Conservation (phyloP, 2,329 filamentous ascomycete genomes). For the Beauveria varroae region DNA sequence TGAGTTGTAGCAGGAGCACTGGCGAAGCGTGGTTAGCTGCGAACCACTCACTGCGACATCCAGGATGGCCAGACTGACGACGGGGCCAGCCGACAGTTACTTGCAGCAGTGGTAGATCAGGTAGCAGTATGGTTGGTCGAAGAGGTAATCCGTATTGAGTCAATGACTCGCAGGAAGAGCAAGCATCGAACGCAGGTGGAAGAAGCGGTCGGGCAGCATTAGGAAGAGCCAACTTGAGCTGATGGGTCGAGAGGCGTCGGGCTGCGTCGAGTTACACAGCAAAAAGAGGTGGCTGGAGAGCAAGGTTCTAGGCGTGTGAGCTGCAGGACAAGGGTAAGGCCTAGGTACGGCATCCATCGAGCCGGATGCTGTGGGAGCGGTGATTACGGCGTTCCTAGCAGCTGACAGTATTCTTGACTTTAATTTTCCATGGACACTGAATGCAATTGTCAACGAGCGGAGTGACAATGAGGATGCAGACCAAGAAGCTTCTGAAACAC, state of each 20-base stretch:
- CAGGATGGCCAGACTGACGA: background rate
- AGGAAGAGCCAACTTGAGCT: background rate
- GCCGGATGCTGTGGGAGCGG: slow-evolving; percentile 1
- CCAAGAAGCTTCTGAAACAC: background rate
- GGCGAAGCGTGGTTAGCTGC: slow-evolving; percentile 1
- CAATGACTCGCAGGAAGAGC: slow-evolving; percentile 7
- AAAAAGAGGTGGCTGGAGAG: slow-evolving; percentile 9
- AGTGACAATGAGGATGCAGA: background rate
- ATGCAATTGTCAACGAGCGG: background rate
- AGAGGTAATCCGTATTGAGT: background rate
- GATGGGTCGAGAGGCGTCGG: background rate
- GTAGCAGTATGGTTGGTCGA: background rate
- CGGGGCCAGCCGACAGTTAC: background rate
- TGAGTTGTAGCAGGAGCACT: background rate
- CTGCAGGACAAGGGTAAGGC: background rate
- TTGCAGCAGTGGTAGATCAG: background rate
- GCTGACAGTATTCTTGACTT: background rate
- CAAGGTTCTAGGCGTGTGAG: slow-evolving; percentile 3
- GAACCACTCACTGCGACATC: background rate
- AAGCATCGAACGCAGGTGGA: background rate
- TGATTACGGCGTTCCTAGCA: background rate
- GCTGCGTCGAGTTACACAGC: background rate
- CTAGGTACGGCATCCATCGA: background rate
- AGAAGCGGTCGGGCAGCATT: slow-evolving; percentile 11
- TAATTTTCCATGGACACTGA: background rate